Evolutionary conservation across 257 asterid species (phyloP).

Genomic region (Nicotiana obtusifolia): DNA sequence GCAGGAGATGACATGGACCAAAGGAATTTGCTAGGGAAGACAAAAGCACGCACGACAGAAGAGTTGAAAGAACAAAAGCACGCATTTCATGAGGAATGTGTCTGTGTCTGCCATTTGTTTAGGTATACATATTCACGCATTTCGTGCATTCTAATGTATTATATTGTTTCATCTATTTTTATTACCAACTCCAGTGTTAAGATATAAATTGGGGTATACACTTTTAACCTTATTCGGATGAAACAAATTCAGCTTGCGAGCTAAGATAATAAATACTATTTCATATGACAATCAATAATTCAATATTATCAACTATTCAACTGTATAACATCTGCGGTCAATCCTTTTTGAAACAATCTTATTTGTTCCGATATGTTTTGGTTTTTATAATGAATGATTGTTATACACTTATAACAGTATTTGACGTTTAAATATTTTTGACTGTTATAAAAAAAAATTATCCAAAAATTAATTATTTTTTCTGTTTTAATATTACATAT

Average conservation of each 20-base stretch:
- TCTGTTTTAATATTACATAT: too few species aligned
- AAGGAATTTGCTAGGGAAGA: neutral
- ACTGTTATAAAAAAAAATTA: too few species aligned
- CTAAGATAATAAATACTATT: too few species aligned
- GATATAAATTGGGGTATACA: neutral
- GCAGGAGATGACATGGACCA: neutral
- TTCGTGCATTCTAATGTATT: neutral
- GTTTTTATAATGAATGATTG: too few species aligned
- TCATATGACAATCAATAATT: too few species aligned
- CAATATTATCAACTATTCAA: neutral
- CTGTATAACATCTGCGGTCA: neutral
- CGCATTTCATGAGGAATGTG: conserved; percentile 18
- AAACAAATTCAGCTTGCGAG: neutral
- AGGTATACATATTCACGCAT: neutral
- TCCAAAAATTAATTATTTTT: too few species aligned
- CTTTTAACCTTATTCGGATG: neutral
- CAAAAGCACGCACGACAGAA: neutral
- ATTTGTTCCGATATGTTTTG: too few species aligned
- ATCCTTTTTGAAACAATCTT: too few species aligned
- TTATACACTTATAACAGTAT: too few species aligned
- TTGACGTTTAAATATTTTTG: too few species aligned
- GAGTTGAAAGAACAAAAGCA: neutral
- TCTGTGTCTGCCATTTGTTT: conserved; percentile 13
- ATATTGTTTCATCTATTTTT: neutral
- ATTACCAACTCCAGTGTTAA: neutral